phyloP scores from a whole-genome alignment of 2,329 filamentous ascomycete genomes.

The Penicillium sclerotigenum region DNA sequence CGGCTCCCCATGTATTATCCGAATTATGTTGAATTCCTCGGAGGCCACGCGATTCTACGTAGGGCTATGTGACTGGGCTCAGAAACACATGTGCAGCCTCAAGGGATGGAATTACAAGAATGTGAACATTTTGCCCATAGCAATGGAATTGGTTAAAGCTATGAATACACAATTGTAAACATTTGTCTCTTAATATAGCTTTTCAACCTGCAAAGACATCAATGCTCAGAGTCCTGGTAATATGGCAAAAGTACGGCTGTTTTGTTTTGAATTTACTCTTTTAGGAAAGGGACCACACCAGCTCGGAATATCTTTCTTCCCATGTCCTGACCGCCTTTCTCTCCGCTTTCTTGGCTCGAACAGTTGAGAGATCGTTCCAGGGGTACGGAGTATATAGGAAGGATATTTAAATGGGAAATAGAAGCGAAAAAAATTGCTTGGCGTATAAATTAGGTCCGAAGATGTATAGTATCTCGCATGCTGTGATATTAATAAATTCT shows the following conservation, averaged over 20 bases:
- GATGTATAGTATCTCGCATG: not conserved
- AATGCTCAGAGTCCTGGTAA: not conserved
- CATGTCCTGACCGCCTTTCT: not conserved
- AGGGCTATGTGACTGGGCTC: slow-evolving; percentile 2
- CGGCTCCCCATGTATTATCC: not conserved
- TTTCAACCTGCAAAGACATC: not conserved
- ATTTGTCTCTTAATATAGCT: not conserved
- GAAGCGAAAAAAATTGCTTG: not conserved
- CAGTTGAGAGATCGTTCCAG: not conserved
- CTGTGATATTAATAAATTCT: not conserved
- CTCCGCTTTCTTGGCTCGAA: not conserved
- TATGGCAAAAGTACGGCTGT: slow-evolving; percentile 5
- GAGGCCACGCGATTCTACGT: slow-evolving; percentile 13
- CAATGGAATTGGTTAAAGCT: not conserved
- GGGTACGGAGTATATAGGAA: too few relatives aligned
- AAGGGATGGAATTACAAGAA: not conserved
- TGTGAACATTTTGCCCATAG: not conserved
- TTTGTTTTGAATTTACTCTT: slow-evolving; percentile 36
- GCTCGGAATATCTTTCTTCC: not conserved
- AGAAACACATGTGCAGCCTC: not conserved
- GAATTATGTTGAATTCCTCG: slow-evolving; percentile 12
- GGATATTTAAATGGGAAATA: not conserved
- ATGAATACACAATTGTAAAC: not conserved
- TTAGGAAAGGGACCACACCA: slow-evolving; percentile 13
- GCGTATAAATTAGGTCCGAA: not conserved